Percentiles rank a stretch among this genome's conserved stretches.
Evolutionary conservation across 495 filamentous ascomycete species (phyloP).

Genomic region (Lichenothelia convexa): DNA sequence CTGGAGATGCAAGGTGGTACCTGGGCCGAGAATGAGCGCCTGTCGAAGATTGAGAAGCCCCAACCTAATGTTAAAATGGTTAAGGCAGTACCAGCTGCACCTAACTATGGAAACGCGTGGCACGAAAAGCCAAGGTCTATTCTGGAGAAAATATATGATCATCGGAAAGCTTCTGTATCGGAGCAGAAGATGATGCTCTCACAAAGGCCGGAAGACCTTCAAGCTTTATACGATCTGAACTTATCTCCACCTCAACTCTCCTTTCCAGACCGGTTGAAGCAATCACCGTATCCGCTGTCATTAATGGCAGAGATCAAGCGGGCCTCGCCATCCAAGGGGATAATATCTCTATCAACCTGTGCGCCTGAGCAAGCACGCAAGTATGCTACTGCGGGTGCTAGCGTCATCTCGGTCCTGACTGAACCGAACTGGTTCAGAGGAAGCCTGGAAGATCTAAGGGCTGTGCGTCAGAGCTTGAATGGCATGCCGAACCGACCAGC

Average conservation of each 20-base stretch:
- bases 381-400: conserved; percentile 87
- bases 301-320: conserved; percentile 96
- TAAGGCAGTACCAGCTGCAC: conserved; percentile 4
- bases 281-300: conserved; percentile 63
- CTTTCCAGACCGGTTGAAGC: conserved; percentile 59
- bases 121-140: conserved; percentile 54
- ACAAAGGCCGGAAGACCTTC: conserved; percentile 64
- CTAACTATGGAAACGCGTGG: conserved; percentile 12
- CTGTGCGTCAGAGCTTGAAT: conserved; percentile 71
- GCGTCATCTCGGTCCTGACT: conserved; percentile 90
- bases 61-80: conserved; percentile 9
- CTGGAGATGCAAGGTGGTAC: conserved; percentile 70
- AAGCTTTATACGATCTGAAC: conserved; percentile 67
- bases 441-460: conserved; percentile 79
- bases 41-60: conserved; percentile 10
- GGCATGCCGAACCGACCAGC: conserved; percentile 84
- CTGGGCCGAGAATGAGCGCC: conserved; percentile 57
- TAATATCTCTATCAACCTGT: conserved; percentile 72
- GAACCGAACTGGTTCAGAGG: conserved; percentile 99
- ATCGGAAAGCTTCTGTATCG: conserved; percentile 56
- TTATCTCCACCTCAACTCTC: conserved; percentile 71
- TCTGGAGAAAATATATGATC: conserved; percentile 77
- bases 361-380: conserved; percentile 78
- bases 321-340: conserved; percentile 88
- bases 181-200: conserved; percentile 78